These are phyloP conservation scores for Annulohypoxylon nitens DNA, from an alignment of 495 filamentous ascomycete genomes.

Conservation along the genomic window DNA sequence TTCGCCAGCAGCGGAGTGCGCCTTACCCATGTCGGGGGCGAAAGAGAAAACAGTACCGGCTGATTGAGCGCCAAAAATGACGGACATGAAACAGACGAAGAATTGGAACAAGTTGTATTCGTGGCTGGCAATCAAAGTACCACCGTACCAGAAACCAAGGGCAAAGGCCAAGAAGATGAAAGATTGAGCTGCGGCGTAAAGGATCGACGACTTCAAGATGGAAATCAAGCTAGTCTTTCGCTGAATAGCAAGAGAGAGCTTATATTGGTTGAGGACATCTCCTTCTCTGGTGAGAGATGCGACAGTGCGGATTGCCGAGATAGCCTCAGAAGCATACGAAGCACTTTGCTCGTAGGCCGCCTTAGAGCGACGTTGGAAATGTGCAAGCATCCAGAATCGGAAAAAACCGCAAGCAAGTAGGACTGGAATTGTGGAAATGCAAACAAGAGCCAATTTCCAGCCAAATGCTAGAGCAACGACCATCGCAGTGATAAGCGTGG, in stretches of 20 bases:
- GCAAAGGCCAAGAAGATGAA: conserved; percentile 84
- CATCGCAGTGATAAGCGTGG: conserved; percentile 78
- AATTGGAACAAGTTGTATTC: conserved; percentile 81
- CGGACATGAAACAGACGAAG: conserved; percentile 82
- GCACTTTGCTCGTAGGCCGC: conserved; percentile 80
- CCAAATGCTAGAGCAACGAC: conserved; percentile 76
- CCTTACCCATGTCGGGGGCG: conserved; percentile 89
- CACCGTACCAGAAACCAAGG: conserved; percentile 93
- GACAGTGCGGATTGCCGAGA: conserved; percentile 90
- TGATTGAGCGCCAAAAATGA: conserved; percentile 86
- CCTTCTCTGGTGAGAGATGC: conserved; percentile 87
- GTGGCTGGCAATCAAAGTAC: conserved; percentile 73
- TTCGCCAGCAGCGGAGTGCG: conserved; percentile 80
- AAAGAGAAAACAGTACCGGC: conserved; percentile 91
- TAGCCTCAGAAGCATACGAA: conserved; percentile 89
- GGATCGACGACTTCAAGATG: conserved; percentile 73
- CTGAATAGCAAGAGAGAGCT: conserved; percentile 73
- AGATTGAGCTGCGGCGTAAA: conserved; percentile 85
- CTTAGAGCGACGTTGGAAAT: conserved; percentile 79
- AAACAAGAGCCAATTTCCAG: conserved; percentile 93
- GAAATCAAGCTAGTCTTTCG: conserved; percentile 71
- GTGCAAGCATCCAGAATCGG: conserved; percentile 84
- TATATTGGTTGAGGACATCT: conserved; percentile 83
- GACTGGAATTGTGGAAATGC: conserved; percentile 80
- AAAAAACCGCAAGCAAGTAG: conserved; percentile 85